Evolutionary conservation across 2,329 filamentous ascomycete genomes (phyloP).

Genomic region (Diplodia mutila): DNA sequence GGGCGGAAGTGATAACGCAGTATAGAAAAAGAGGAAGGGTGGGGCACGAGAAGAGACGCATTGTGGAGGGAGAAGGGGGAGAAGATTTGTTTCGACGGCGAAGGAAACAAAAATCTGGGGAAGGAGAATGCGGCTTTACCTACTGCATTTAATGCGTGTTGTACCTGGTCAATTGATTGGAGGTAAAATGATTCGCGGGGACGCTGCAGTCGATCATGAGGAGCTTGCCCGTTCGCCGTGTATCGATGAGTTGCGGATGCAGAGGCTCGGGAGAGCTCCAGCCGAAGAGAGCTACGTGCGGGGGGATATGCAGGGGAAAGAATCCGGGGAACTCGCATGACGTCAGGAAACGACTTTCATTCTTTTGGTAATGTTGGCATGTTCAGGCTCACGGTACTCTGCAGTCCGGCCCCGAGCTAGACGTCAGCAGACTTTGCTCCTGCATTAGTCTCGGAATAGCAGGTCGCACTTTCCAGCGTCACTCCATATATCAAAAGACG

Average conservation of each 20-base stretch:
- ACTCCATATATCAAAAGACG: too few species aligned
- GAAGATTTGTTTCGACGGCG: background rate
- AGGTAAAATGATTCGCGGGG: conserved; percentile 18
- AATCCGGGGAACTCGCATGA: conserved; percentile 22
- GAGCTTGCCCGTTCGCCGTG: background rate
- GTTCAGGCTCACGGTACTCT: too few species aligned
- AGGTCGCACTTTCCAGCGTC: too few species aligned
- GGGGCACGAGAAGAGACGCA: conserved; percentile 7
- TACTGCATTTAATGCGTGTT: conserved; percentile 1
- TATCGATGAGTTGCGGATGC: background rate
- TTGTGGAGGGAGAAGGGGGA: background rate
- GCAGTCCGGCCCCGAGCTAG: too few species aligned
- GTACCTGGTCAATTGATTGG: conserved; percentile 8
- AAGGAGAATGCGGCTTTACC: background rate
- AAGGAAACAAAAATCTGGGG: background rate
- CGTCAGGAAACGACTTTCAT: conserved; percentile 12
- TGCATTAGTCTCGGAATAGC: too few species aligned
- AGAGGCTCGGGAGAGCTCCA: conserved; percentile 9
- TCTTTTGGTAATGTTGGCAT: too few species aligned
- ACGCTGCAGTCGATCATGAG: conserved; percentile 10
- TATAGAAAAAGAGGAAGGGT: background rate
- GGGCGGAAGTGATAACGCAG: background rate
- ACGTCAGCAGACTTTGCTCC: too few species aligned
- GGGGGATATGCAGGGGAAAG: conserved; percentile 1
- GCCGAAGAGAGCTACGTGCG: conserved; percentile 11